phyloP scores from a whole-genome alignment of 129 eudicot species.

The Dittrichia graveolens region DNA sequence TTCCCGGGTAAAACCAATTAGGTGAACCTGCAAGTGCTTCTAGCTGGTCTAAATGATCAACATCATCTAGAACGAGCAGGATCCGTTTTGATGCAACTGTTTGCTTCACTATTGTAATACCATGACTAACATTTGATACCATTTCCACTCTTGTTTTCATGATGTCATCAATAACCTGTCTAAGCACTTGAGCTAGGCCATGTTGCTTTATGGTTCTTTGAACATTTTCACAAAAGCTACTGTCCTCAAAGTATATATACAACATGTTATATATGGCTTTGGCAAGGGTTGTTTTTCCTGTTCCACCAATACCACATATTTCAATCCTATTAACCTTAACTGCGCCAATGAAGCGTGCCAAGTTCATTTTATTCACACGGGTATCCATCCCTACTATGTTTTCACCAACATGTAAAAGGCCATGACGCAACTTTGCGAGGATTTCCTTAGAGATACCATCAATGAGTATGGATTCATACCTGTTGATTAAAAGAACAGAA shows the following conservation, averaged over 20 bases:
- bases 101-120: neutral
- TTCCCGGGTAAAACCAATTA: conserved; percentile 15
- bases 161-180: conserved; percentile 1
- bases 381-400: conserved; percentile 23
- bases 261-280: conserved; percentile 20
- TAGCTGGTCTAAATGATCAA: conserved; percentile 6
- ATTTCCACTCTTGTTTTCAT: neutral
- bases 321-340: conserved; percentile 21
- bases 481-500: neutral
- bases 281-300: conserved; percentile 31
- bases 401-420: conserved; percentile 22
- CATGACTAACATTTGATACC: conserved; percentile 13
- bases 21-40: conserved; percentile 20
- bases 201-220: conserved; percentile 11
- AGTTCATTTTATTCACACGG: conserved; percentile 1
- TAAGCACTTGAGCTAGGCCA: conserved; percentile 11
- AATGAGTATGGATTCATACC: conserved; percentile 30
- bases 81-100: neutral
- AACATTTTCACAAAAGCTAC: conserved; percentile 25
- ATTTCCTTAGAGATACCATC: conserved; percentile 24
- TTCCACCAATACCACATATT: conserved; percentile 33
- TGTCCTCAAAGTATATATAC: conserved; percentile 5
- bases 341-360: neutral
- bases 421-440: neutral
- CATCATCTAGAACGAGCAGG: conserved; percentile 16